phyloP scores from a whole-genome alignment of 768 basidiomycete species.

The Kwoniella newhampshirensis region DNA sequence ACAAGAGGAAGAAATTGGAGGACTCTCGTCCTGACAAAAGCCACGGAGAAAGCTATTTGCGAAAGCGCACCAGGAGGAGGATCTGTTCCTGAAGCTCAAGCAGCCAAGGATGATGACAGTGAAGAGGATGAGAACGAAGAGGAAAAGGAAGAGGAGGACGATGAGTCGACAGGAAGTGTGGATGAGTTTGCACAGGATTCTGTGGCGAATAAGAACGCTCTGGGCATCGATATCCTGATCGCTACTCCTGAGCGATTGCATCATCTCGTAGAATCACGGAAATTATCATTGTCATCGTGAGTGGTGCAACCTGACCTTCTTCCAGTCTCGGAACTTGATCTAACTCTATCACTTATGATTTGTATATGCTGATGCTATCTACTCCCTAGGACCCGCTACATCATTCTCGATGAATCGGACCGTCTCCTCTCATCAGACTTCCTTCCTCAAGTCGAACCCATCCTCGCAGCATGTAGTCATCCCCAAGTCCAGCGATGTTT shows the following conservation, averaged over 20 bases:
- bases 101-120: slow-evolving; percentile 44
- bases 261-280: slow-evolving; percentile 69
- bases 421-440: slow-evolving; percentile 88
- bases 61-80: slow-evolving; percentile 30
- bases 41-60: slow-evolving; percentile 73
- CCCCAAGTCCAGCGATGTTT: slow-evolving; percentile 75
- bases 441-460: slow-evolving; percentile 80
- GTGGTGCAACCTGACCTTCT: slow-evolving; percentile 11
- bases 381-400: slow-evolving; percentile 69
- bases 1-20: slow-evolving; percentile 67
- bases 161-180: slow-evolving; percentile 19
- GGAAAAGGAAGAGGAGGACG: slow-evolving; percentile 4
- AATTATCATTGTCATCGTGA: slow-evolving; percentile 42
- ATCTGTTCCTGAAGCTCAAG: not conserved
- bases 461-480: slow-evolving; percentile 73
- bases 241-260: slow-evolving; percentile 89
- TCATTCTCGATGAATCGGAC: slow-evolving; percentile 88
- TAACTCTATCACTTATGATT: slow-evolving; percentile 28
- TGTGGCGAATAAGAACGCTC: slow-evolving; percentile 43
- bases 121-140: slow-evolving; percentile 71
- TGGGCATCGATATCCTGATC: slow-evolving; percentile 71
- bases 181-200: slow-evolving; percentile 2
- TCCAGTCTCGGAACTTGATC: too few relatives aligned
- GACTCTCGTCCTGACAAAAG: slow-evolving; percentile 79
- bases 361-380: not conserved